Percentiles rank a stretch among this genome's conserved stretches.
These are phyloP conservation scores for Suillus sp. DNA, from an alignment of 768 basidiomycete genomes.

Conservation along the genomic window DNA sequence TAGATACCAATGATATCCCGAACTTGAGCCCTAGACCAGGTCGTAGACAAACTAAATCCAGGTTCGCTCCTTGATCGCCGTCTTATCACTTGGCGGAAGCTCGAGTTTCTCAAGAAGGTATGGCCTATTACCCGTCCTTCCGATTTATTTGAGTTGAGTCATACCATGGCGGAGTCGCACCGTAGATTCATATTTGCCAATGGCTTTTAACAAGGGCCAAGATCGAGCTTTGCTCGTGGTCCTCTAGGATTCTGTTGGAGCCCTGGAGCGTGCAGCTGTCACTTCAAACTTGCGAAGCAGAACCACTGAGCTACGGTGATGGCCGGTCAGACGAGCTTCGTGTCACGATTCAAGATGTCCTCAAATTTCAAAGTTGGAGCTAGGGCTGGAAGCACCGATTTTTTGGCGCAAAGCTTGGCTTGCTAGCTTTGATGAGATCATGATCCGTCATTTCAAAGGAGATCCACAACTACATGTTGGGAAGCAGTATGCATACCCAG, in stretches of 20 bases:
- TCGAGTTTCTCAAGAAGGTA: not conserved
- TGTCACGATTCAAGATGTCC: not conserved
- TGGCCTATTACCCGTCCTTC: not conserved
- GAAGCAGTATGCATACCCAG: not conserved
- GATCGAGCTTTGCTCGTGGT: not conserved
- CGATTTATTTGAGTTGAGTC: not conserved
- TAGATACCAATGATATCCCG: not conserved
- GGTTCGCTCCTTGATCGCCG: not conserved
- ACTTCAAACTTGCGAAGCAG: not conserved
- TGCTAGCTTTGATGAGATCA: not conserved
- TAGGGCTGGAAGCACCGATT: not conserved
- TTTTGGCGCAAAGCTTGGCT: not conserved
- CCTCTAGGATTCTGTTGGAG: not conserved
- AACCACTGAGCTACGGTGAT: not conserved
- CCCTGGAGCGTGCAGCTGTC: not conserved
- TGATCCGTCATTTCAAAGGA: not conserved
- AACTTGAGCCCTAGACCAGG: not conserved
- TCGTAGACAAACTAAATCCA: not conserved
- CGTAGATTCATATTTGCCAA: not conserved
- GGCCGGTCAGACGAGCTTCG: conserved; percentile 2
- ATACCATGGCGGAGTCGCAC: not conserved
- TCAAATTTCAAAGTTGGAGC: not conserved
- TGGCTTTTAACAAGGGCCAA: not conserved
- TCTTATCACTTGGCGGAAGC: not conserved
- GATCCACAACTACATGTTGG: not conserved